These are phyloP conservation scores for Glonium stellatum DNA, from an alignment of 495 filamentous ascomycete species.

Conservation along the genomic window DNA sequence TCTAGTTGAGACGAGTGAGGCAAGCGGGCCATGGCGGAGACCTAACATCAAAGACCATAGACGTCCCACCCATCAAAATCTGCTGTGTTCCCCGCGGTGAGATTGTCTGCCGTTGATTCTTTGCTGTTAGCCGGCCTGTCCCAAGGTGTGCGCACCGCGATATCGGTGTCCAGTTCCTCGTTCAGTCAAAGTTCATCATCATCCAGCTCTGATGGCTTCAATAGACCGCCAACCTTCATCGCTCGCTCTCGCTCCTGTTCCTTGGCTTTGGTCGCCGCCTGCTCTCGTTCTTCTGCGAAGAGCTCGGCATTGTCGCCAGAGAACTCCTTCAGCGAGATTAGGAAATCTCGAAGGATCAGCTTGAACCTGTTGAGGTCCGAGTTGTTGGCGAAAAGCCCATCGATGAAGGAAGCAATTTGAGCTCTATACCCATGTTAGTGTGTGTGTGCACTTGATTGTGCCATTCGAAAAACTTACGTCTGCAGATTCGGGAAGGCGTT, in stretches of 20 bases:
- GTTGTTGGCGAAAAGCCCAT: conserved; percentile 75
- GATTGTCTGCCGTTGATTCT: background rate
- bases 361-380: conserved; percentile 83
- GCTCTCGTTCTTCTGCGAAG: conserved; percentile 91
- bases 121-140: background rate
- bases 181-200: conserved; percentile 31
- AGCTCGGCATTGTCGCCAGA: conserved; percentile 84
- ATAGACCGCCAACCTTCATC: conserved; percentile 29
- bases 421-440: conserved; percentile 46
- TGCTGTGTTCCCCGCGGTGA: conserved; percentile 2
- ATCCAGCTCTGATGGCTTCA: conserved; percentile 32
- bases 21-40: background rate
- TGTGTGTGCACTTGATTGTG: conserved; percentile 31
- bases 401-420: conserved; percentile 84
- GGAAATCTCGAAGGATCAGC: conserved; percentile 87
- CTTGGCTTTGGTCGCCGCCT: conserved; percentile 48
- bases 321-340: conserved; percentile 95
- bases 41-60: conserved; percentile 19
- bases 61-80: conserved; percentile 30
- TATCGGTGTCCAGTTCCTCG: conserved; percentile 23
- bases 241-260: conserved; percentile 28
- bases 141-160: conserved; percentile 26
- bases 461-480: conserved; percentile 54
- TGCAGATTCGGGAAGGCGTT: conserved; percentile 93
- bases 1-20: background rate